A percentile compares a stretch with the other conserved stretches of the same genome.
Evolutionary conservation across 345 rosid genomes (phyloP).

Genomic region (Theobroma cacao): DNA sequence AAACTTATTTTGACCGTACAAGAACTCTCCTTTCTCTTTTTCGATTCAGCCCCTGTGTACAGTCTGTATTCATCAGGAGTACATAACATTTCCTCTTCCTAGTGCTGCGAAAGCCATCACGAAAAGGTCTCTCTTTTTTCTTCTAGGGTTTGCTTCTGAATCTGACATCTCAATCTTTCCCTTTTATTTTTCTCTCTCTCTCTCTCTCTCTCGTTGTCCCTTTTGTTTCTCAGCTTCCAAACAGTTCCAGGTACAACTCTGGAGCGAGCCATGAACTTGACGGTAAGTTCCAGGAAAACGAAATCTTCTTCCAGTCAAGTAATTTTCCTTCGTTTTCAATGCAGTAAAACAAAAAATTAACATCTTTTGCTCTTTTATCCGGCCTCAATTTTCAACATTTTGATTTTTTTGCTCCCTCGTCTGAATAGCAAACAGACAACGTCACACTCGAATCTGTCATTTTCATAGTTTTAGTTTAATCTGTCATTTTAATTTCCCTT

Average conservation of each 20-base stretch:
- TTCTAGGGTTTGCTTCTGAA: conserved; percentile 2
- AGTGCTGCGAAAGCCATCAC: background rate
- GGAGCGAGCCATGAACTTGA: background rate
- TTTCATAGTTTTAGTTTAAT: background rate
- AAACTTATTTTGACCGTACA: background rate
- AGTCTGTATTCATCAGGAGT: conserved; percentile 1
- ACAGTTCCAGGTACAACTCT: background rate
- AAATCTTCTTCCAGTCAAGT: background rate
- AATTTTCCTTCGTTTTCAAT: background rate
- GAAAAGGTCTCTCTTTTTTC: background rate
- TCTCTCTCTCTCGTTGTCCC: background rate
- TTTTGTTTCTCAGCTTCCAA: conserved; percentile 2
- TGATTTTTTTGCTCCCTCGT: background rate
- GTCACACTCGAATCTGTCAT: background rate
- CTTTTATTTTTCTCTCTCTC: too few species aligned
- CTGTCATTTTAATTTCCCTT: background rate
- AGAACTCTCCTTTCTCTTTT: background rate
- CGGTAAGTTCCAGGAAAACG: background rate
- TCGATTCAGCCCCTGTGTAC: background rate
- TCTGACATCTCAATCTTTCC: background rate
- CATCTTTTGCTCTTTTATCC: background rate
- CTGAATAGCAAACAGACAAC: background rate
- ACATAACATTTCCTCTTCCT: background rate
- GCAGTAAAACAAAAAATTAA: background rate
- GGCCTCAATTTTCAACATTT: background rate